Percentiles rank a stretch among this genome's conserved stretches.
Conservation (phyloP, 306 rosid genomes). For the Vigna radiata region DNA sequence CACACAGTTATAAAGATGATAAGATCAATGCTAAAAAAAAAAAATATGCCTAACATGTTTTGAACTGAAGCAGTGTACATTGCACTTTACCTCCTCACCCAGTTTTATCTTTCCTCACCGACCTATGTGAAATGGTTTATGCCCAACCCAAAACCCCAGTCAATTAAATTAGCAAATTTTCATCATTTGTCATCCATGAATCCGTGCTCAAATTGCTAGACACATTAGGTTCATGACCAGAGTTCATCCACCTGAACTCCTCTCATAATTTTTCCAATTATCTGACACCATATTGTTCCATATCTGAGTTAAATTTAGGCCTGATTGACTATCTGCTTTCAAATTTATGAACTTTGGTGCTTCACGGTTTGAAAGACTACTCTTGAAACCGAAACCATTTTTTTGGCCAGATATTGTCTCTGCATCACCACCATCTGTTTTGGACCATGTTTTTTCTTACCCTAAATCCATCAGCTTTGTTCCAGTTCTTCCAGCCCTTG, state of each 20-base stretch:
- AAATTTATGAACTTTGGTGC: constrained; percentile 47
- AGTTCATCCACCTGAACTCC: constrained; percentile 87
- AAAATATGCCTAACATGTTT: too few relatives aligned
- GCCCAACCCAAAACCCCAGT: too few relatives aligned
- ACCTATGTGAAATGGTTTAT: too few relatives aligned
- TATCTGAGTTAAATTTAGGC: constrained; percentile 53
- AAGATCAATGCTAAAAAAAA: too few relatives aligned
- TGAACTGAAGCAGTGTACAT: too few relatives aligned
- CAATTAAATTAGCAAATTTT: constrained; percentile 60
- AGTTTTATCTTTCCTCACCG: too few relatives aligned
- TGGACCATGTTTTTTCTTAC: constrained; percentile 65
- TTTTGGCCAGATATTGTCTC: constrained; percentile 69
- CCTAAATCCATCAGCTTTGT: constrained; percentile 63
- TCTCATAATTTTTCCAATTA: constrained; percentile 98
- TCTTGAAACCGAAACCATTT: constrained; percentile 72
- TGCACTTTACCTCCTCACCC: too few relatives aligned
- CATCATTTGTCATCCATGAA: constrained; percentile 71
- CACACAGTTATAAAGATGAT: too few relatives aligned
- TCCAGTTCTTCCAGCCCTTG: constrained; percentile 58
- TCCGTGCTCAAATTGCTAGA: constrained; percentile 59
- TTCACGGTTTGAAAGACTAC: constrained; percentile 58
- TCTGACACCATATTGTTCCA: constrained; percentile 57
- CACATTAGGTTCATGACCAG: constrained; percentile 59
- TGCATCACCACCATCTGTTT: constrained; percentile 55
- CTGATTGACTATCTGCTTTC: constrained; percentile 52